Evolutionary conservation across 2,329 filamentous ascomycete species (phyloP).

Genomic region (Fusarium nygamai): DNA sequence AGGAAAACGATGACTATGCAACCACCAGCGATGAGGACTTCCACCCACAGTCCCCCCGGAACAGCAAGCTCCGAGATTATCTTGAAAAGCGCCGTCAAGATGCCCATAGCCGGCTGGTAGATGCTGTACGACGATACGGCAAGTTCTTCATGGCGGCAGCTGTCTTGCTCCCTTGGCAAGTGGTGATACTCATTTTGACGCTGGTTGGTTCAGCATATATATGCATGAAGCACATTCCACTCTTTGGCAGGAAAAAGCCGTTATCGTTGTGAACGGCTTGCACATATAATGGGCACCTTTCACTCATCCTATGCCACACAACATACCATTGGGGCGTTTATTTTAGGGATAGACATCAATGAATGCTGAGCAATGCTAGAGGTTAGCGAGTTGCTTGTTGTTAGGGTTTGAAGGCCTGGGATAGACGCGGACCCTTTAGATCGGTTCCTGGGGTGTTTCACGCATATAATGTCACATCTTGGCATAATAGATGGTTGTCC

Average conservation of each 20-base stretch:
- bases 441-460: slow-evolving; percentile 24
- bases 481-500: slow-evolving; percentile 36
- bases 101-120: slow-evolving; percentile 52
- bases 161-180: slow-evolving; percentile 58
- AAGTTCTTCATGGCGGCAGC: slow-evolving; percentile 54
- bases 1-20: slow-evolving; percentile 40
- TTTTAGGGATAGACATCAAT: slow-evolving; percentile 34
- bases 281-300: slow-evolving; percentile 15
- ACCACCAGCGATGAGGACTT: slow-evolving; percentile 32
- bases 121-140: slow-evolving; percentile 55
- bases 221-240: slow-evolving; percentile 47
- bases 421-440: slow-evolving; percentile 29
- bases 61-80: slow-evolving; percentile 45
- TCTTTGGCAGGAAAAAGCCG: slow-evolving; percentile 33
- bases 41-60: slow-evolving; percentile 18
- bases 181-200: slow-evolving; percentile 51
- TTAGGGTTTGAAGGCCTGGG: slow-evolving; percentile 1
- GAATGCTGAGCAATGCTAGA: slow-evolving; percentile 6
- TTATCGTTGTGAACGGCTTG: slow-evolving; percentile 39
- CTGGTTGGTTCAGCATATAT: slow-evolving; percentile 53
- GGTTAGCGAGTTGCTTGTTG: slow-evolving; percentile 16
- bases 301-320: slow-evolving; percentile 29
- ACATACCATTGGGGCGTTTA: slow-evolving; percentile 47
- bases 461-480: slow-evolving; percentile 25
- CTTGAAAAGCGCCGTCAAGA: slow-evolving; percentile 47